Evolutionary conservation across 2,329 filamentous ascomycete species (phyloP).

Genomic region (Huntiella decipiens): DNA sequence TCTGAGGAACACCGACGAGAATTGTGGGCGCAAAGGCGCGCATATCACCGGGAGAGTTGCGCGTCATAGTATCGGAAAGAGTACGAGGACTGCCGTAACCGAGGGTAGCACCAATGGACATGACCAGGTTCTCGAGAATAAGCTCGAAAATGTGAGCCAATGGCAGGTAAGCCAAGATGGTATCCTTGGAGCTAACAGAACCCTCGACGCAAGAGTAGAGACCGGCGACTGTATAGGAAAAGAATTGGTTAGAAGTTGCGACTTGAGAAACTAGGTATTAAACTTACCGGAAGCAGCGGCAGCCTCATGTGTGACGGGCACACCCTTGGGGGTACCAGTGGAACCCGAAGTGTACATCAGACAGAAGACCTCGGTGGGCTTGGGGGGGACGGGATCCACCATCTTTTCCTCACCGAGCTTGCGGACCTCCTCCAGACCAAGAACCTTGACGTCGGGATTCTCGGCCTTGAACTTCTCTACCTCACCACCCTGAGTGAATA

Average conservation of each 20-base stretch:
- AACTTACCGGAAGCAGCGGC: constrained; percentile 51
- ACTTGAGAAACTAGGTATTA: constrained; percentile 12
- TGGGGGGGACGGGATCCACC: constrained; percentile 50
- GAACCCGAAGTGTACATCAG: constrained; percentile 78
- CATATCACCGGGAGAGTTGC: constrained; percentile 86
- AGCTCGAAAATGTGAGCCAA: constrained; percentile 94
- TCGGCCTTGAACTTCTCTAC: constrained; percentile 36
- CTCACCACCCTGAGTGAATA: constrained; percentile 31
- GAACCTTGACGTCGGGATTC: constrained; percentile 32
- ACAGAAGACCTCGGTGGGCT: constrained; percentile 62
- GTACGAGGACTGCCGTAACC: constrained; percentile 87
- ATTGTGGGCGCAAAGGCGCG: constrained; percentile 77
- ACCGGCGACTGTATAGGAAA: constrained; percentile 42
- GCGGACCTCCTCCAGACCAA: constrained; percentile 36
- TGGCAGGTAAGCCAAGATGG: constrained; percentile 76
- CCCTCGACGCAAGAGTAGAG: constrained; percentile 60
- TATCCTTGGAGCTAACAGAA: constrained; percentile 58
- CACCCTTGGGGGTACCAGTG: constrained; percentile 77
- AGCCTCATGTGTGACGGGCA: constrained; percentile 60
- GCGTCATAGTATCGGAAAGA: constrained; percentile 66
- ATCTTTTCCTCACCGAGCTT: constrained; percentile 46
- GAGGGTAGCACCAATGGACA: constrained; percentile 80
- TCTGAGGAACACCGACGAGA: constrained; percentile 82
- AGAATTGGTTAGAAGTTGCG: constrained; percentile 10
- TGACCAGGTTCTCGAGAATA: constrained; percentile 75